Evolutionary conservation across 345 rosid genomes (phyloP), one percentile per base, ranked within the genome.

Genomic region (Odontarrhena argentea): DNA sequence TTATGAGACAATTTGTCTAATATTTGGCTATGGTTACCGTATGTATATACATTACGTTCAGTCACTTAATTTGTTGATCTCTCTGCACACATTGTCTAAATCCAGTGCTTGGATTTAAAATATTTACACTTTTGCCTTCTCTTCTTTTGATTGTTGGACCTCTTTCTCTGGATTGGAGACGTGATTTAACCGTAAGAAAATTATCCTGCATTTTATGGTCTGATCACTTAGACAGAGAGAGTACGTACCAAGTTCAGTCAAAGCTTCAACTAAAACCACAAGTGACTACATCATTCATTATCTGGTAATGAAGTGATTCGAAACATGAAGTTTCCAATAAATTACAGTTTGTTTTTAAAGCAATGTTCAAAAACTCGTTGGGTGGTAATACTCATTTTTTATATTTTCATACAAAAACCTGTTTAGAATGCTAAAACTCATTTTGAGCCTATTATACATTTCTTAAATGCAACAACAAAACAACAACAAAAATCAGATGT

Each of bases 1-100:
- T 5, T 47, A 3, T 49, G 42, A 49, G 50, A 40, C 47, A 30
- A 15, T 11, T 36, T 61, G 61, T 60, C 35, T 50, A 60, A 70
- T 13, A 18, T 49, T 59, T 9, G 22, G 8, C 26, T 50, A 41
- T 58, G 34, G 46, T 46, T 46, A 41, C 18, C 24, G 37, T 12
- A 36, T 47, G 57, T 68, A 47, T 55, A 55, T 35, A 55, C 3
- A 22, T 47, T 10, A 58, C 37, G 35, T 47, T 38, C 3, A 41
- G 28, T 8, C 32, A 32, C 13, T 54, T n/a, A 40, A 41, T 14
- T 3, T 9, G 49, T 64, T 48, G 2, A 62, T 47, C 18, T 65
- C 8, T 65, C 8, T 51, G n/a, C 12, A 28, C n/a, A 35, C 43
- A 46, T 10, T 65, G n/a, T 48, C 3, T 50, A 63, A 25, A 48